Conservation (phyloP, 2,329 filamentous ascomycete genomes). For the Colletotrichum costaricense region DNA sequence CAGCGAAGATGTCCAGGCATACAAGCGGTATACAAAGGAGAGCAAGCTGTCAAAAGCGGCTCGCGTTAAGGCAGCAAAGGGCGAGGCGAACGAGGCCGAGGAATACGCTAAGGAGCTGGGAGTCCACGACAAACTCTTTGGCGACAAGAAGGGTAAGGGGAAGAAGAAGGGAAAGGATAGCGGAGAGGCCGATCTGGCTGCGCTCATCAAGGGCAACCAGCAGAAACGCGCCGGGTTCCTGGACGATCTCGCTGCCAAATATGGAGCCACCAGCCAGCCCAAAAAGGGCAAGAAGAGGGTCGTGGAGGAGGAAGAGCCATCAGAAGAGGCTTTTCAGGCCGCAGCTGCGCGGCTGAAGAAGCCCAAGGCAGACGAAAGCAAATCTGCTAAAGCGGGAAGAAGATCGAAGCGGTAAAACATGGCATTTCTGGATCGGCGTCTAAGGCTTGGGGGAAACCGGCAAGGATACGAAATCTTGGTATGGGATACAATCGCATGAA, state of each 20-base stretch:
- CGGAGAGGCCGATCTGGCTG: constrained; percentile 71
- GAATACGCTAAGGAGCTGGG: constrained; percentile 81
- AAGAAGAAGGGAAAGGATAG: constrained; percentile 52
- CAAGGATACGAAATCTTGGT: not conserved
- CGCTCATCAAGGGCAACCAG: constrained; percentile 79
- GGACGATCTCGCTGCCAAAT: constrained; percentile 82
- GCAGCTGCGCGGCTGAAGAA: constrained; percentile 62
- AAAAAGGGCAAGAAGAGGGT: constrained; percentile 66
- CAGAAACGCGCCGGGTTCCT: constrained; percentile 74
- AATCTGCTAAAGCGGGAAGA: constrained; percentile 11
- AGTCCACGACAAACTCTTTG: constrained; percentile 76
- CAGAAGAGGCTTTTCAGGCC: constrained; percentile 70
- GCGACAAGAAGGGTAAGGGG: constrained; percentile 53
- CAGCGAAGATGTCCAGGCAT: constrained; percentile 73
- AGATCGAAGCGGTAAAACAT: constrained; percentile 17
- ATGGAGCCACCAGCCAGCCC: constrained; percentile 59
- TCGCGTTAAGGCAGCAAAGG: constrained; percentile 70
- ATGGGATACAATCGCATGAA: not conserved
- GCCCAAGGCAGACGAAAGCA: constrained; percentile 40
- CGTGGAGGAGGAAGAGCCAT: constrained; percentile 72
- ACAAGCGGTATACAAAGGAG: constrained; percentile 78
- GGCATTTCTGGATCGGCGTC: constrained; percentile 17
- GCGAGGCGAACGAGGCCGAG: constrained; percentile 79
- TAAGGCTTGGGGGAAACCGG: not conserved
- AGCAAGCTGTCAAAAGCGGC: constrained; percentile 71